phyloP scores from a whole-genome alignment of 1,284 basidiomycete genomes.

The Rhodotorula sp. region DNA sequence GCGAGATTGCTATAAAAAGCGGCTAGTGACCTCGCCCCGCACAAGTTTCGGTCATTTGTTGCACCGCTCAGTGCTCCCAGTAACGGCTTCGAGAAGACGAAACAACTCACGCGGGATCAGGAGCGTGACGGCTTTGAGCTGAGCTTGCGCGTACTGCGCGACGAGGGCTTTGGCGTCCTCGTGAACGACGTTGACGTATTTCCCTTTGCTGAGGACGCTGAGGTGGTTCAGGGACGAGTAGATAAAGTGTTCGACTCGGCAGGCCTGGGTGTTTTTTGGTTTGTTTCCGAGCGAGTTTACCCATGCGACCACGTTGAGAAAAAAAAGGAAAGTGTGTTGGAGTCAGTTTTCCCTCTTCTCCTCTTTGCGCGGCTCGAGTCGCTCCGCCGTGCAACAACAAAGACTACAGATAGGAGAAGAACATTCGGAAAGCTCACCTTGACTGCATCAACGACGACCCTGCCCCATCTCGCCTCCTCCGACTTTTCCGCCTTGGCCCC shows the following conservation, averaged over 20 bases:
- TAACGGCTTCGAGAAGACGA: background rate
- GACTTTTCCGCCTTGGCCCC: background rate
- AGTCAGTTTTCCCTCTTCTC: no score
- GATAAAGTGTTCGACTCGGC: constrained; percentile 15
- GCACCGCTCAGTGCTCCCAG: background rate
- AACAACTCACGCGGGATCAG: background rate
- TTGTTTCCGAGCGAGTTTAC: no score
- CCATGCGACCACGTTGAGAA: no score
- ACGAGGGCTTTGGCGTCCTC: constrained; percentile 9
- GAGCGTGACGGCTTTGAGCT: constrained; percentile 4
- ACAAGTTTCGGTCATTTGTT: no score
- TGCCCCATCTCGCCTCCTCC: constrained; percentile 15
- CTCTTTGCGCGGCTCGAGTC: accelerated
- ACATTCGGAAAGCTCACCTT: constrained; percentile 11
- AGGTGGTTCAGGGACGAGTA: constrained; percentile 12
- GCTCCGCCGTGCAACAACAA: no score
- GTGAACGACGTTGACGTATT: background rate
- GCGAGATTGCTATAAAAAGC: constrained; percentile 12
- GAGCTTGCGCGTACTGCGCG: background rate
- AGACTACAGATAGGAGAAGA: background rate
- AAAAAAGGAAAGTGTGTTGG: no score
- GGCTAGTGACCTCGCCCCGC: background rate
- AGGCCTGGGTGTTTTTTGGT: no score
- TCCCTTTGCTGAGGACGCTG: constrained; percentile 3
- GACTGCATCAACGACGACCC: constrained; percentile 18